phyloP scores from a whole-genome alignment of 371 early-diverging fungal species.

The Rhizomucor pusillus region DNA sequence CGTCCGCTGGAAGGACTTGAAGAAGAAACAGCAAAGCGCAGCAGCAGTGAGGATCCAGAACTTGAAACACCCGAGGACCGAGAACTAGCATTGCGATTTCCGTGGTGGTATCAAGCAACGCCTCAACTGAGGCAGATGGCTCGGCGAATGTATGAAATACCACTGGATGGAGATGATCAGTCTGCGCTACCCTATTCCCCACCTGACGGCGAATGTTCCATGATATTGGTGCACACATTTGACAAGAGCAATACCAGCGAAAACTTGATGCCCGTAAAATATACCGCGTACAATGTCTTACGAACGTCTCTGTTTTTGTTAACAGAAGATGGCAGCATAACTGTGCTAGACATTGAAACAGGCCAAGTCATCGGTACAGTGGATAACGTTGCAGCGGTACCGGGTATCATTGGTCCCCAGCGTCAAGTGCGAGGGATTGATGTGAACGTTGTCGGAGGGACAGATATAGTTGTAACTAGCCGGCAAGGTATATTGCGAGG shows the following conservation, averaged over 20 bases:
- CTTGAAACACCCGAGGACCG: background rate
- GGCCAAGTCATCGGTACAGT: slow-evolving; percentile 36
- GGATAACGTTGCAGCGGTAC: slow-evolving; percentile 26
- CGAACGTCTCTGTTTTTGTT: slow-evolving; percentile 37
- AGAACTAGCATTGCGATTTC: slow-evolving; percentile 15
- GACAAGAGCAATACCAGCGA: slow-evolving; percentile 16
- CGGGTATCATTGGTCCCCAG: slow-evolving; percentile 7
- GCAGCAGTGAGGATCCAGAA: background rate
- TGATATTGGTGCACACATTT: slow-evolving; percentile 37
- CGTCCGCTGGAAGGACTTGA: slow-evolving; percentile 13
- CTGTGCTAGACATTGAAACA: slow-evolving; percentile 45
- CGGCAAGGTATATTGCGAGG: slow-evolving; percentile 42
- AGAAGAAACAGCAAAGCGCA: background rate
- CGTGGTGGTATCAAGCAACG: slow-evolving; percentile 38
- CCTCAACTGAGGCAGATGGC: slow-evolving; percentile 21
- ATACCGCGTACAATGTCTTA: slow-evolving; percentile 47
- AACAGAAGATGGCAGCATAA: slow-evolving; percentile 48
- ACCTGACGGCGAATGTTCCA: slow-evolving; percentile 20
- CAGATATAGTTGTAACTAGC: slow-evolving; percentile 44
- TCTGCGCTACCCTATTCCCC: slow-evolving; percentile 34
- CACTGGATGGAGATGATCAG: background rate
- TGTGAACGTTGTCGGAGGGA: slow-evolving; percentile 42
- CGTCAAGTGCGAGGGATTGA: slow-evolving; percentile 36
- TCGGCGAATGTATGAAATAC: slow-evolving; percentile 18
- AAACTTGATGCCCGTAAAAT: slow-evolving; percentile 35